Evolutionary conservation across 768 basidiomycete genomes (phyloP).

Genomic region (Phylloporus sp.): DNA sequence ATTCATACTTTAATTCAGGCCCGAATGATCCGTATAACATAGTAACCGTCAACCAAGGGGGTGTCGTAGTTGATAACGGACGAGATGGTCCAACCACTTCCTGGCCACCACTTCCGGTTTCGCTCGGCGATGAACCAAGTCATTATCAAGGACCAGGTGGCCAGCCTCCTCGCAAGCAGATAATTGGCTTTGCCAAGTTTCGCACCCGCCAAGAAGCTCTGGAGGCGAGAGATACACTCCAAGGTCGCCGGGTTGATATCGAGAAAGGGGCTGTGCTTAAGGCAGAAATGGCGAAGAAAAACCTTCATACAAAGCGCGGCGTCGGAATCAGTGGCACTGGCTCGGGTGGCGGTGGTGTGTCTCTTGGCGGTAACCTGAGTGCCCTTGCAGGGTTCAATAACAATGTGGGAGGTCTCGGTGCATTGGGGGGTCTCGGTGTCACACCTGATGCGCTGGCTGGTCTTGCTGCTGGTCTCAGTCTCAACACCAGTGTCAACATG

Average conservation of each 20-base stretch:
- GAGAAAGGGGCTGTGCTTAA: conserved; percentile 92
- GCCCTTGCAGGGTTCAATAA: conserved; percentile 22
- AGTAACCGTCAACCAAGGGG: conserved; percentile 78
- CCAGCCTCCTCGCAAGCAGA: conserved; percentile 80
- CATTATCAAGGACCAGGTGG: conserved; percentile 31
- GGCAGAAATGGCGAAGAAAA: conserved; percentile 99
- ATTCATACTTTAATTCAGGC: conserved; percentile 41
- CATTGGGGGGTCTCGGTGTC: conserved; percentile 24
- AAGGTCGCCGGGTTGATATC: conserved; percentile 86
- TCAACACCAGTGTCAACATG: conserved; percentile 27
- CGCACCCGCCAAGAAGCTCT: conserved; percentile 82
- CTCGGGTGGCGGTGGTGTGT: conserved; percentile 26
- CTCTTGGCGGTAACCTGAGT: conserved; percentile 25
- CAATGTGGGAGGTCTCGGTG: conserved; percentile 27
- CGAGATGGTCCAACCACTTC: conserved; percentile 69
- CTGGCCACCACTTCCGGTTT: conserved; percentile 48
- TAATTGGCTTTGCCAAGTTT: conserved; percentile 98
- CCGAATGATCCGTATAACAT: conserved; percentile 82
- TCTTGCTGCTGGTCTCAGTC: conserved; percentile 28
- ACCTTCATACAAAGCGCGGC: conserved; percentile 91
- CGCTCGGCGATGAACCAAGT: conserved; percentile 31
- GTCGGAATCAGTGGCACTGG: conserved; percentile 58
- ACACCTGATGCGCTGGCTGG: conserved; percentile 27
- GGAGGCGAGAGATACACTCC: conserved; percentile 80
- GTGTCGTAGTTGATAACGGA: conserved; percentile 75